Percentiles rank a stretch among this genome's conserved stretches.
These are phyloP conservation scores for Sporothrix schenckii DNA, from an alignment of 2,329 filamentous ascomycete species.

Conservation along the genomic window DNA sequence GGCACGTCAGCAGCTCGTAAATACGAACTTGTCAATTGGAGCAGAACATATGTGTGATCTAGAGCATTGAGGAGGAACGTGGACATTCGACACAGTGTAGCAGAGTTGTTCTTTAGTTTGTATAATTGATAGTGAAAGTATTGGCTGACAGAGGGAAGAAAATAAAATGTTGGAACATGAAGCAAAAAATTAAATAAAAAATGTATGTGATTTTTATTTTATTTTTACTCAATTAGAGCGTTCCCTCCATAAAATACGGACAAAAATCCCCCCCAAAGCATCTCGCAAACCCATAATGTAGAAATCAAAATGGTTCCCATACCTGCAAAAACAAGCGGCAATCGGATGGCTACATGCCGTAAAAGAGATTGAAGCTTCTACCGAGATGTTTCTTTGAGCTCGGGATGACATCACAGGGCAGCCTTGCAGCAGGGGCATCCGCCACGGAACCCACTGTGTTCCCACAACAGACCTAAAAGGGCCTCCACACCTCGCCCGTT, in stretches of 20 bases:
- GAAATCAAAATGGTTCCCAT: no score
- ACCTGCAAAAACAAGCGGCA: background rate
- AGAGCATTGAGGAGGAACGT: background rate
- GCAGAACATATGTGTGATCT: background rate
- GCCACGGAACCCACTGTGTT: background rate
- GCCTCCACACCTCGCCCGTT: background rate
- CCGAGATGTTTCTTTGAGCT: no score
- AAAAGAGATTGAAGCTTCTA: no score
- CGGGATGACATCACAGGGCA: conserved; percentile 17
- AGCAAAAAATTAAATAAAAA: no score
- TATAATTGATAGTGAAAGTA: no score
- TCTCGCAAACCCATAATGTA: no score
- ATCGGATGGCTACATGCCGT: background rate
- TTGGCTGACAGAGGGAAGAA: no score
- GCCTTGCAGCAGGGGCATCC: background rate
- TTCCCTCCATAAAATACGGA: background rate
- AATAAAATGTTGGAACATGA: no score
- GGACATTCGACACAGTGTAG: background rate
- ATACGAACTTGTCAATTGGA: background rate
- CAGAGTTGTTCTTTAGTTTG: no score
- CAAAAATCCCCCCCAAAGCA: no score
- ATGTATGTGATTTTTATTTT: no score
- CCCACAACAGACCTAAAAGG: background rate
- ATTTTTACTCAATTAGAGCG: no score
- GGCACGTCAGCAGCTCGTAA: conserved; percentile 1